phyloP scores from a whole-genome alignment of 495 filamentous ascomycete genomes.

The Xylaria grammica region DNA sequence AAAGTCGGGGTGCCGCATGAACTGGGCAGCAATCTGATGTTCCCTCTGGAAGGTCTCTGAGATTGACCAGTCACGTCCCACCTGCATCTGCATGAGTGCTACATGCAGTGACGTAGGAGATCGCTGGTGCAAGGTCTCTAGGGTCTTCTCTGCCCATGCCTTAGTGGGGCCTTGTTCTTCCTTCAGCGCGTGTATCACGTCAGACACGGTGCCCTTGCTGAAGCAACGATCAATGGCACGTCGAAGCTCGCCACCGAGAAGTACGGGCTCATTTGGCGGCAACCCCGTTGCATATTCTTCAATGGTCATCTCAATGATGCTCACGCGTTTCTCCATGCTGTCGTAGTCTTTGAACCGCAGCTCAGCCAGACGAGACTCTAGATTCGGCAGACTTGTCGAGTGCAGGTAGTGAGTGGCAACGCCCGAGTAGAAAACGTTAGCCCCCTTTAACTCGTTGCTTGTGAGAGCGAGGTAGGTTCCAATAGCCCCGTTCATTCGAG shows the following conservation, averaged over 20 bases:
- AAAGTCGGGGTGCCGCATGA: slow-evolving; percentile 91
- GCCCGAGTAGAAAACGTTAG: slow-evolving; percentile 81
- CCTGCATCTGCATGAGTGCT: slow-evolving; percentile 76
- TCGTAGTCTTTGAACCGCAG: slow-evolving; percentile 82
- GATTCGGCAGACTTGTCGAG: slow-evolving; percentile 76
- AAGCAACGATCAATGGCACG: slow-evolving; percentile 87
- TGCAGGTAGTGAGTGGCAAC: slow-evolving; percentile 95
- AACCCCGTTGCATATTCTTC: slow-evolving; percentile 88
- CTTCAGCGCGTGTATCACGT: slow-evolving; percentile 71
- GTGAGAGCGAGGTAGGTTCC: slow-evolving; percentile 94
- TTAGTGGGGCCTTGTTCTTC: slow-evolving; percentile 55
- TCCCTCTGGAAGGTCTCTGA: slow-evolving; percentile 82
- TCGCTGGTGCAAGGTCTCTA: slow-evolving; percentile 70
- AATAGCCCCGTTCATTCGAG: slow-evolving; percentile 78
- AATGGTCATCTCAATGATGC: slow-evolving; percentile 82
- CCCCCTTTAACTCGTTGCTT: slow-evolving; percentile 77
- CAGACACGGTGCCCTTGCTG: slow-evolving; percentile 64
- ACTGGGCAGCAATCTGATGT: slow-evolving; percentile 74
- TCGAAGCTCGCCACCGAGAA: slow-evolving; percentile 67
- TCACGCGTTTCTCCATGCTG: slow-evolving; percentile 61
- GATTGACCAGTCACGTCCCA: slow-evolving; percentile 77
- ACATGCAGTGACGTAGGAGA: slow-evolving; percentile 87
- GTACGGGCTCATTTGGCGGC: slow-evolving; percentile 69
- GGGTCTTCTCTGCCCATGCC: slow-evolving; percentile 76
- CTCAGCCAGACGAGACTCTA: slow-evolving; percentile 87